These are phyloP conservation scores for Trapa incisa DNA, from an alignment of 345 rosid species.

Conservation along the genomic window DNA sequence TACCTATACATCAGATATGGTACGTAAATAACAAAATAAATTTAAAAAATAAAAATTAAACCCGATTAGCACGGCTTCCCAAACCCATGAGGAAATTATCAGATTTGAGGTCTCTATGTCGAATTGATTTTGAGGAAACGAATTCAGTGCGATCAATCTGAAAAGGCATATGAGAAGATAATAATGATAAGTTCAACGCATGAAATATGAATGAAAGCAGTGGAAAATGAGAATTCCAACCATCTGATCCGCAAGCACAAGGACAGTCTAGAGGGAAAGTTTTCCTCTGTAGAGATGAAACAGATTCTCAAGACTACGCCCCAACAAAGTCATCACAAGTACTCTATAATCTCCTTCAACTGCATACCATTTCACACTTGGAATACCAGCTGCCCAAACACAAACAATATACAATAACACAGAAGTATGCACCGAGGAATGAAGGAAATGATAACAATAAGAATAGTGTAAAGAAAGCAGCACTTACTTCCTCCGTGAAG, in stretches of 20 bases:
- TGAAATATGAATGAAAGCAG: neutral
- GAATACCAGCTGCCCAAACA: conserved; percentile 59
- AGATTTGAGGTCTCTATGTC: conserved; percentile 85
- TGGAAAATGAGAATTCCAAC: conserved; percentile 24
- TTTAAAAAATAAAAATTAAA: conserved; percentile 12
- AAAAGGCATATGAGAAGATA: neutral
- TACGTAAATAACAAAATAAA: conserved; percentile 5
- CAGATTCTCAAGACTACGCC: conserved; percentile 90
- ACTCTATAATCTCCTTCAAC: conserved; percentile 79
- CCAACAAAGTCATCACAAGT: conserved; percentile 78
- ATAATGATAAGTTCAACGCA: neutral
- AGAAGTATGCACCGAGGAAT: neutral
- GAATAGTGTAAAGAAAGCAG: neutral
- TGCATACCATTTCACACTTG: conserved; percentile 74
- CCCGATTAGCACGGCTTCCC: conserved; percentile 83
- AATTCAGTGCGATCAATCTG: conserved; percentile 82
- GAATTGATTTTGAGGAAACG: conserved; percentile 78
- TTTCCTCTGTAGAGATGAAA: conserved; percentile 82
- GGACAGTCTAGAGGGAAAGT: conserved; percentile 75
- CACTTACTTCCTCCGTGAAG: conserved; percentile 89
- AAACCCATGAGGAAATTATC: conserved; percentile 93
- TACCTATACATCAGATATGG: conserved; percentile 32
- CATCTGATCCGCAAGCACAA: conserved; percentile 96
- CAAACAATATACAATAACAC: conserved; percentile 3
- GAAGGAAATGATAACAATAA: neutral